Evolutionary conservation across 2,329 filamentous ascomycete genomes (phyloP).

Genomic region (Alternaria consortialis): DNA sequence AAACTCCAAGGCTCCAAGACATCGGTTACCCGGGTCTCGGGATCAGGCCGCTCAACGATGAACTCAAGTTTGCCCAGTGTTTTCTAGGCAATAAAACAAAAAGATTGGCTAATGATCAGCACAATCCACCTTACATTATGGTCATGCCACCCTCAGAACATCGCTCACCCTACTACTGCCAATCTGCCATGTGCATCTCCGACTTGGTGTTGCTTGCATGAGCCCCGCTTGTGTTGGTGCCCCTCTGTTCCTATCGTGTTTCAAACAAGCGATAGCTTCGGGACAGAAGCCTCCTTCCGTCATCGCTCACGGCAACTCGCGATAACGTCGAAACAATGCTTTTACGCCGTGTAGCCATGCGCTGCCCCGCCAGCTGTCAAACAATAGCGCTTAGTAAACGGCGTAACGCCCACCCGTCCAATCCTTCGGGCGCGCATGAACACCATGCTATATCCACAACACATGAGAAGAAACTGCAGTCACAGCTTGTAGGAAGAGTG

Average conservation of each 20-base stretch:
- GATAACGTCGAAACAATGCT: slow-evolving; percentile 16
- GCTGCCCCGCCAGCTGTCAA: slow-evolving; percentile 15
- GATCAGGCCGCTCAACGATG: background rate
- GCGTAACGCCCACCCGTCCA: slow-evolving; percentile 4
- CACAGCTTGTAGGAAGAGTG: background rate
- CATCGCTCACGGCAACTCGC: slow-evolving; percentile 9
- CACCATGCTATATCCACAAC: slow-evolving; percentile 4
- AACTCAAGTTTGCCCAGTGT: slow-evolving; percentile 7
- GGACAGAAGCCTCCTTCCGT: slow-evolving; percentile 4
- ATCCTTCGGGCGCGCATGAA: slow-evolving; percentile 12
- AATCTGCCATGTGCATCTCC: slow-evolving; percentile 3
- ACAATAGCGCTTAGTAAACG: slow-evolving; percentile 12
- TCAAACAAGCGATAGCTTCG: slow-evolving; percentile 13
- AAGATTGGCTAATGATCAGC: background rate
- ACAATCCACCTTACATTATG: background rate
- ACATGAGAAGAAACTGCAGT: background rate
- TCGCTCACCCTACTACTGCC: background rate
- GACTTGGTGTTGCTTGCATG: slow-evolving; percentile 8
- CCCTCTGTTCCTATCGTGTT: slow-evolving; percentile 3
- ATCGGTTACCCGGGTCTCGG: slow-evolving; percentile 11
- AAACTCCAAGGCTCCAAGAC: slow-evolving; percentile 3
- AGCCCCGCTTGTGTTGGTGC: slow-evolving; percentile 1
- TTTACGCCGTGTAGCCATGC: slow-evolving; percentile 5
- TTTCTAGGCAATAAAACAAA: slow-evolving; percentile 9
- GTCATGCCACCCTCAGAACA: slow-evolving; percentile 4